phyloP scores from a whole-genome alignment of 352 stramenopile genomes.

The Pythium vanterpoolii region DNA sequence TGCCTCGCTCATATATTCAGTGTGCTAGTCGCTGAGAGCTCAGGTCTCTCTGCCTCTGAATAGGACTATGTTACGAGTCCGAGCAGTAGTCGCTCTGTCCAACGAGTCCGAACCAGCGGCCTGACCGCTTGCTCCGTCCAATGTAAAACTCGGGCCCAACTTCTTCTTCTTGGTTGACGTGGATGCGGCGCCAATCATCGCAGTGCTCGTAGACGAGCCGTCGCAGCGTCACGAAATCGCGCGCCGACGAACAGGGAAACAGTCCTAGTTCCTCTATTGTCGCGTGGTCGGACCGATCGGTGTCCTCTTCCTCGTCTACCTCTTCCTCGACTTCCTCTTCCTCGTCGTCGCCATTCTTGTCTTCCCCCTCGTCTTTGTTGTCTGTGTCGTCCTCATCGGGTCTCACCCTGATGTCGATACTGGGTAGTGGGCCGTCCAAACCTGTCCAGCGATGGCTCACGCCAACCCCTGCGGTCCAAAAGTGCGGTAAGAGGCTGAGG shows the following conservation, averaged over 20 bases:
- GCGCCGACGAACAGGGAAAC: not conserved
- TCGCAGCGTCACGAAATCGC: not conserved
- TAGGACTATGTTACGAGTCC: too few relatives aligned
- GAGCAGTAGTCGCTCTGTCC: not conserved
- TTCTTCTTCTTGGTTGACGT: not conserved
- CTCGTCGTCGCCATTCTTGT: too few relatives aligned
- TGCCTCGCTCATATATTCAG: too few relatives aligned
- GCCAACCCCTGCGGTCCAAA: not conserved
- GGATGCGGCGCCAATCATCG: slow-evolving; percentile 11
- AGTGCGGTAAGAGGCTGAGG: slow-evolving; percentile 3
- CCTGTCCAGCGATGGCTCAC: slow-evolving; percentile 4
- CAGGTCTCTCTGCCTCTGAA: too few relatives aligned
- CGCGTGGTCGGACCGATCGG: not conserved
- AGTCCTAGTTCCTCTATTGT: not conserved
- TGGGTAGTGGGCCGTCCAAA: not conserved
- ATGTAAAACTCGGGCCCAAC: not conserved
- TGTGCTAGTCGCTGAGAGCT: too few relatives aligned
- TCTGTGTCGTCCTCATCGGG: too few relatives aligned
- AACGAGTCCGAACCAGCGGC: slow-evolving; percentile 11
- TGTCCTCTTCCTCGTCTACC: not conserved
- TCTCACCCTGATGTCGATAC: not conserved
- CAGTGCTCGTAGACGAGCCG: slow-evolving; percentile 7
- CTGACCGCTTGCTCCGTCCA: not conserved
- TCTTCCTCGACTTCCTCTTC: too few relatives aligned
- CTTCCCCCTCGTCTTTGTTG: too few relatives aligned